Evolutionary conservation across 2,329 filamentous ascomycete species (phyloP).

Genomic region (Trichophyton simii): DNA sequence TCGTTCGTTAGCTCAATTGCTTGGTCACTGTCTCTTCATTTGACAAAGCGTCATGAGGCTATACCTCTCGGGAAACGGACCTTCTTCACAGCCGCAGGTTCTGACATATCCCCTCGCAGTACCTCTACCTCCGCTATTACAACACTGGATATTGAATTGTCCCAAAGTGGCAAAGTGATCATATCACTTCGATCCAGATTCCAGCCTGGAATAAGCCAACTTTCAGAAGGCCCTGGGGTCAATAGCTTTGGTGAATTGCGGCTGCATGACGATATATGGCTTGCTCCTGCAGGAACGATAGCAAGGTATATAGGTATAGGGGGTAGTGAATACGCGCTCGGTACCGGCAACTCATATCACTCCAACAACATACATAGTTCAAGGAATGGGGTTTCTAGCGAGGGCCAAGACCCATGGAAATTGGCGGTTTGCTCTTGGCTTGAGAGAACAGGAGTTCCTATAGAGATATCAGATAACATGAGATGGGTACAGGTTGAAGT

Average conservation of each 20-base stretch:
- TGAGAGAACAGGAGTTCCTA: constrained; percentile 24
- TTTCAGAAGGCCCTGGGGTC: constrained; percentile 17
- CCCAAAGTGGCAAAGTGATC: constrained; percentile 25
- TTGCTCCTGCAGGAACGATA: constrained; percentile 25
- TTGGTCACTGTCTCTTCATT: constrained; percentile 26
- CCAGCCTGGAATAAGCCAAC: constrained; percentile 26
- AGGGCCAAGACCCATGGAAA: constrained; percentile 26
- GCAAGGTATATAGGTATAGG: constrained; percentile 10
- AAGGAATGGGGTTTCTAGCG: neutral
- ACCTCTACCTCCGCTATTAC: constrained; percentile 14
- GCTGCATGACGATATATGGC: constrained; percentile 25
- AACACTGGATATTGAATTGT: constrained; percentile 28
- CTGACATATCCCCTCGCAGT: constrained; percentile 14
- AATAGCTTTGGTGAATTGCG: constrained; percentile 12
- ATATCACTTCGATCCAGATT: constrained; percentile 26
- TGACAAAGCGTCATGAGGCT: constrained; percentile 25
- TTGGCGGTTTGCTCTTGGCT: constrained; percentile 27
- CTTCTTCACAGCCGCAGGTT: constrained; percentile 26
- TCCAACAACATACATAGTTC: neutral
- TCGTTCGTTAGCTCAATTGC: constrained; percentile 31
- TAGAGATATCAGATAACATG: constrained; percentile 22
- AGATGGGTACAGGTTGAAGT: constrained; percentile 33
- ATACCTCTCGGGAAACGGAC: constrained; percentile 31
- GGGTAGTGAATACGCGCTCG: neutral
- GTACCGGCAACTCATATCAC: neutral